Percentiles rank a stretch among this genome's conserved stretches.
Conservation (phyloP, 2,329 filamentous ascomycete species). For the Emmonsiellopsis sp. region DNA sequence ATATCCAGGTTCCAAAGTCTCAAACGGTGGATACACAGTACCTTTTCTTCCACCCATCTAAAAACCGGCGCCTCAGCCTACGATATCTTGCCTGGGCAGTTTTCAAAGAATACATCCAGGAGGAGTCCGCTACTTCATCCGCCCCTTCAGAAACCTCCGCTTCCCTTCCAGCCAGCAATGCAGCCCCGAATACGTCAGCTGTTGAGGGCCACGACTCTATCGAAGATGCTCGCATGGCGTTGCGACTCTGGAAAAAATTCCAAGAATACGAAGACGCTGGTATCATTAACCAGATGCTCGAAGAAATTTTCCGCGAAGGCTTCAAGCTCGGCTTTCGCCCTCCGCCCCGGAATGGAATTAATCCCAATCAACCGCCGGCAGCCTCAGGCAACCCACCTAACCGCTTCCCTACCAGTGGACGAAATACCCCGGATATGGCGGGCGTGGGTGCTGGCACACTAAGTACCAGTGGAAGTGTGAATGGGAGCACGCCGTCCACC, state of each 20-base stretch:
- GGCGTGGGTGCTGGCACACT: slow-evolving; percentile 9
- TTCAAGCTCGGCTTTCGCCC: slow-evolving; percentile 50
- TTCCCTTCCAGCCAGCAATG: slow-evolving; percentile 3
- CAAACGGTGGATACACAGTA: slow-evolving; percentile 94
- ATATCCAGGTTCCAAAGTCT: slow-evolving; percentile 82
- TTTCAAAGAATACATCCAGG: slow-evolving; percentile 87
- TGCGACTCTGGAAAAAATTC: slow-evolving; percentile 83
- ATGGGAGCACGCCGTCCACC: slow-evolving; percentile 25
- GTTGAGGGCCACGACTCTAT: slow-evolving; percentile 70
- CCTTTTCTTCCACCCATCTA: slow-evolving; percentile 72
- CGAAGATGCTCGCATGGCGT: slow-evolving; percentile 83
- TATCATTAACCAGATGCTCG: slow-evolving; percentile 69
- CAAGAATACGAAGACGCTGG: slow-evolving; percentile 81
- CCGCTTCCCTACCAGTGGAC: slow-evolving; percentile 21
- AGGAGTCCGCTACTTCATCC: slow-evolving; percentile 46
- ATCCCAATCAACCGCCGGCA: not conserved
- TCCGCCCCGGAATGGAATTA: slow-evolving; percentile 30
- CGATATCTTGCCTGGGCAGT: slow-evolving; percentile 88
- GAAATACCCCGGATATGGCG: slow-evolving; percentile 29
- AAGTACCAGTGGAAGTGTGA: slow-evolving; percentile 14
- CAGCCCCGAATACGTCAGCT: slow-evolving; percentile 9
- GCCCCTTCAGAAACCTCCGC: not conserved
- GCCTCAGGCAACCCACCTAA: slow-evolving; percentile 6
- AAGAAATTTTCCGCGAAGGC: slow-evolving; percentile 70
- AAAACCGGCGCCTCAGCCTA: slow-evolving; percentile 77